phyloP scores from a whole-genome alignment of 495 filamentous ascomycete species.

The Pyrenula aspistea region DNA sequence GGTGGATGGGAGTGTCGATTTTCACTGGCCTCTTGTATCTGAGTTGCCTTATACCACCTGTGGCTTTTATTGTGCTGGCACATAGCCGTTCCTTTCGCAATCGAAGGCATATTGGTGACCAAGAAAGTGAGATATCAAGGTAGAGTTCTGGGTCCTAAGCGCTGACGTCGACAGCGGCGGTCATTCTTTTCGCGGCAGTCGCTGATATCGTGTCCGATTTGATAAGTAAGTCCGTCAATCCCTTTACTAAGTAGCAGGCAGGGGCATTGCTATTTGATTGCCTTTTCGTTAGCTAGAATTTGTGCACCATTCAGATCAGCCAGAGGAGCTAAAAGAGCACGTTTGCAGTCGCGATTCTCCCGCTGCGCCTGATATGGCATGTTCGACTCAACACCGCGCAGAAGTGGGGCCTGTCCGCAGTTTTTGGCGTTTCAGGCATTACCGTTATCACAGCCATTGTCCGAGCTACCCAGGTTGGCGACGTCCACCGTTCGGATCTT shows the following conservation, averaged over 20 bases:
- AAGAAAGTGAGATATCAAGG: background rate
- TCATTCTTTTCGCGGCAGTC: background rate
- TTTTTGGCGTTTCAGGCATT: background rate
- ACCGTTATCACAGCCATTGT: background rate
- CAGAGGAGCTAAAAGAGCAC: background rate
- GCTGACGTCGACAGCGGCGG: background rate
- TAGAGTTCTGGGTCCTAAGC: no score
- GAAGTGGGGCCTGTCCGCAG: background rate
- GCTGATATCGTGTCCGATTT: background rate
- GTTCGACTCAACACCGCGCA: background rate
- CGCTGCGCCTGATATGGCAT: background rate
- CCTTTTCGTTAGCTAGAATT: no score
- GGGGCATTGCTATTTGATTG: no score
- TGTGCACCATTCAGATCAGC: no score
- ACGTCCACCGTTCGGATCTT: background rate
- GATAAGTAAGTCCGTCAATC: background rate
- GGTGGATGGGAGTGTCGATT: background rate
- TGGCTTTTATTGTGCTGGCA: background rate
- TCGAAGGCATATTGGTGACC: background rate
- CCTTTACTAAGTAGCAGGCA: no score
- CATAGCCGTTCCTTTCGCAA: background rate
- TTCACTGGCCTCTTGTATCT: background rate
- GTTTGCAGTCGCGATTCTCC: background rate
- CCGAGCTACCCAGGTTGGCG: background rate
- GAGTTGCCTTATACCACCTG: background rate